phyloP scores from a whole-genome alignment of 768 basidiomycete species.

The Saitozyma sp. region DNA sequence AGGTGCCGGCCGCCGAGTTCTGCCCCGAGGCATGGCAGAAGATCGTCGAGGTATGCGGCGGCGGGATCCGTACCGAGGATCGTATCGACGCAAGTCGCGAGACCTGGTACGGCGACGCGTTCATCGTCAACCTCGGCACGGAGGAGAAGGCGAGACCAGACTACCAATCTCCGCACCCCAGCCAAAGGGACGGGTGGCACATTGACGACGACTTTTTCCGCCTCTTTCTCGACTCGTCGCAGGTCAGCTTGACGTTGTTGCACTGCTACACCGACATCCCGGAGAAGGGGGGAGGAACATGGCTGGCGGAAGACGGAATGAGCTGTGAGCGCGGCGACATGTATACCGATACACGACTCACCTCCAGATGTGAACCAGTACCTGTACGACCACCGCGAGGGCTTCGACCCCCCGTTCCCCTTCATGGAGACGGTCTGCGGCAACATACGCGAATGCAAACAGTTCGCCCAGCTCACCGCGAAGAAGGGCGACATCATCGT shows the following conservation, averaged over 20 bases:
- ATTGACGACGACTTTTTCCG: background rate
- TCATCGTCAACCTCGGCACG: constrained; percentile 28
- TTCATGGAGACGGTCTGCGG: constrained; percentile 1
- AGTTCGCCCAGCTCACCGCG: constrained; percentile 16
- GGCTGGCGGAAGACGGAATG: constrained; percentile 26
- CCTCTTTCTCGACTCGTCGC: constrained; percentile 2
- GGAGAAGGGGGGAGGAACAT: constrained; percentile 21
- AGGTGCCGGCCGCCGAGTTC: constrained; percentile 23
- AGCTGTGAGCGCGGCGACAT: constrained; percentile 1
- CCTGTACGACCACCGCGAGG: constrained; percentile 25
- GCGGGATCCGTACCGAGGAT: constrained; percentile 8
- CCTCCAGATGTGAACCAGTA: constrained; percentile 8
- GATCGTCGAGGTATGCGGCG: constrained; percentile 26
- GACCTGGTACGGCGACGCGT: constrained; percentile 24
- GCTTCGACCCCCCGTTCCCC: constrained; percentile 23
- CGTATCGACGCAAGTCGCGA: constrained; percentile 20
- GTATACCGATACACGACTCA: background rate
- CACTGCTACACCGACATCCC: constrained; percentile 32
- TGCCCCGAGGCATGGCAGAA: constrained; percentile 24
- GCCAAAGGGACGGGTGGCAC: constrained; percentile 53
- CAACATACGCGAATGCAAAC: constrained; percentile 10
- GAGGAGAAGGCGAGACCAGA: constrained; percentile 14
- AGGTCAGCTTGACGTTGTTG: constrained; percentile 23
- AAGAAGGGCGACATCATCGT: constrained; percentile 26
- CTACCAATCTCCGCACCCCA: background rate